phyloP scores from a whole-genome alignment of 345 rosid species.

The Erodium maritimum region DNA sequence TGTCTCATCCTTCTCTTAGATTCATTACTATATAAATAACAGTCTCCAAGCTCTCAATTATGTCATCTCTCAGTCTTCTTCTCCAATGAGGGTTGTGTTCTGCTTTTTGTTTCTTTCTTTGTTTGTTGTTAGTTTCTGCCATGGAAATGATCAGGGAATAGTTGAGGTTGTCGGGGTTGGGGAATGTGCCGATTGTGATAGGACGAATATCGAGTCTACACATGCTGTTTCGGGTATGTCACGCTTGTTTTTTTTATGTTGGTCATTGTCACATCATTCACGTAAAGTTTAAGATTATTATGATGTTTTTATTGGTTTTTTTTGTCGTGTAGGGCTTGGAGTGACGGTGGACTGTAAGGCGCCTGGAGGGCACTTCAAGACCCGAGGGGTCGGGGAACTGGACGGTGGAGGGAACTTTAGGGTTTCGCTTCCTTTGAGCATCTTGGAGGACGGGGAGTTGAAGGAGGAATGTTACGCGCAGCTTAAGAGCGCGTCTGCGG shows the following conservation, averaged over 20 bases:
- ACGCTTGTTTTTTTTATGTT: no score
- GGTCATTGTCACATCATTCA: no score
- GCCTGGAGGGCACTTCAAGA: constrained; percentile 39
- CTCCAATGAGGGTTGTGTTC: constrained; percentile 13
- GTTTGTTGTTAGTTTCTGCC: constrained; percentile 24
- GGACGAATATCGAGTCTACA: constrained; percentile 19
- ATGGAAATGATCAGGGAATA: constrained; percentile 14
- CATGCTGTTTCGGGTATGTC: constrained; percentile 65
- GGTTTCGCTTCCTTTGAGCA: constrained; percentile 36
- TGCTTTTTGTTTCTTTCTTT: constrained; percentile 31
- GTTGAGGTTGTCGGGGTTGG: constrained; percentile 52
- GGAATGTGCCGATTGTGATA: constrained; percentile 50
- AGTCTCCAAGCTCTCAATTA: no score
- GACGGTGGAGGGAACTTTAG: constrained; percentile 53
- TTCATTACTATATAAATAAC: no score
- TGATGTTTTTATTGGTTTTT: neutral
- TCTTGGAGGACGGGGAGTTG: constrained; percentile 41
- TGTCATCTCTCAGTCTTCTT: no score
- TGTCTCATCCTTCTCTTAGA: no score
- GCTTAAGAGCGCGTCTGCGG: constrained; percentile 49
- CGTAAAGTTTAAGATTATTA: no score
- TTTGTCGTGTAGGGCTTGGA: constrained; percentile 36
- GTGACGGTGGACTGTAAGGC: constrained; percentile 65
- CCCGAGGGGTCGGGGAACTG: constrained; percentile 41
- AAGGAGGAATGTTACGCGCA: constrained; percentile 79